Percentiles rank a stretch among this genome's conserved stretches.
phyloP scores from a whole-genome alignment of 2,329 filamentous ascomycete genomes.

The Ceratocystis cacaofunesta region DNA sequence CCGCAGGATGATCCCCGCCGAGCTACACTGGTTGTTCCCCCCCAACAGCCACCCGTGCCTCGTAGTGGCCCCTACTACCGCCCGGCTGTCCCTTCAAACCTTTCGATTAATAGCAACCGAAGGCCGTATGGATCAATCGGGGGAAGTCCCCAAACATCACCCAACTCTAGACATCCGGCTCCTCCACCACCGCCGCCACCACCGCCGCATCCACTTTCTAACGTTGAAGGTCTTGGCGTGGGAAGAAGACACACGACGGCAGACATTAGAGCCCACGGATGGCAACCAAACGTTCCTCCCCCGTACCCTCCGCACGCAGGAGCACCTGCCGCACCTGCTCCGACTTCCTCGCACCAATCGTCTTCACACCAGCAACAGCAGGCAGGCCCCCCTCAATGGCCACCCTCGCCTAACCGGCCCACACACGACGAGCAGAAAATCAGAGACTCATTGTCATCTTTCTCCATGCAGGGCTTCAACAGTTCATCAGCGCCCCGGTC shows the following conservation, averaged over 20 bases:
- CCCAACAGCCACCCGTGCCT: constrained; percentile 27
- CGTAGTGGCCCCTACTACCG: constrained; percentile 49
- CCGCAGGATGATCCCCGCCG: constrained; percentile 72
- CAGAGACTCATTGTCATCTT: constrained; percentile 41
- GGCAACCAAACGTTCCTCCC: constrained; percentile 23
- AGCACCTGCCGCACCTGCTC: constrained; percentile 42
- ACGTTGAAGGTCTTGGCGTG: constrained; percentile 46
- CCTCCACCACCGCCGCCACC: constrained; percentile 53
- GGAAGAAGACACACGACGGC: constrained; percentile 83
- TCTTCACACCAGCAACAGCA: constrained; percentile 31
- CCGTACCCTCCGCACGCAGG: constrained; percentile 25
- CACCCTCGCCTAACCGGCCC: constrained; percentile 37
- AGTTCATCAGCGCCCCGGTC: constrained; percentile 32
- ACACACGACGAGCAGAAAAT: constrained; percentile 39
- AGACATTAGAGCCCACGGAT: constrained; percentile 77
- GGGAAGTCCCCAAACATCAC: constrained; percentile 55
- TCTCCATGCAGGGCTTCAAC: constrained; percentile 34
- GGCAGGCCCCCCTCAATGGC: constrained; percentile 36
- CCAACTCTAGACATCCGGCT: constrained; percentile 36
- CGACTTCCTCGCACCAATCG: constrained; percentile 40
- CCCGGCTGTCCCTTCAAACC: constrained; percentile 65
- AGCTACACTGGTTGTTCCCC: constrained; percentile 48
- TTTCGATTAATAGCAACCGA: constrained; percentile 53
- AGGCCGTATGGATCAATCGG: constrained; percentile 81
- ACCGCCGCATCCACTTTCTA: constrained; percentile 49